Base-by-base conservation (phyloP, 2,329 filamentous ascomycete species). In the Cytospora leucostoma region DNA sequence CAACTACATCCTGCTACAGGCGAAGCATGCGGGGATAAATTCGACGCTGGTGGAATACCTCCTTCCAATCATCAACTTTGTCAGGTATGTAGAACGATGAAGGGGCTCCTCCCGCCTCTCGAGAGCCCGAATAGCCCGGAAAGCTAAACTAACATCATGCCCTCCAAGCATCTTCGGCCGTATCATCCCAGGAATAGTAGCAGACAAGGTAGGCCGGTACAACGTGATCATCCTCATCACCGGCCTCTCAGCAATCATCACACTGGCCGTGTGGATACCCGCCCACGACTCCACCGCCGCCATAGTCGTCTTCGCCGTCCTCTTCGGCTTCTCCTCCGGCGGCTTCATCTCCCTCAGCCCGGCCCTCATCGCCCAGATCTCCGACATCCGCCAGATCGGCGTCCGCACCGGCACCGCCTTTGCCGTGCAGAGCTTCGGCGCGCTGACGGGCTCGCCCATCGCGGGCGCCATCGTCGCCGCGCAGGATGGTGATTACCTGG, bases 261-360 rank as follows among this genome's bases (percentile, higher is more conserved):
- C 73, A 10, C 72, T 79, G 11, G 76, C 71, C 47, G 71, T 87
- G 27, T 79, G 77, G 77, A 72, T 79, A 50, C 74, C 75, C 4
- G 78, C 73, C 47, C 65, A 58, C 8, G 71, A 70, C 13, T 76
- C 77, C 11, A 82, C 86, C 11, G 80, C 79, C 1, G 80, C 82
- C 3, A 82, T 86, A 40, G 80, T 90, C 56, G 76, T 84, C 17
- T 91, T 88, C 73, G 80, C 82, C 15, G 78, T 80, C 3, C 70
- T 89, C 1, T 91, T 87, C 67, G 88, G 88, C 7, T 89, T 91
- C 72, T 79, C 79, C 13, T 87, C 84, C 1, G 88, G 88, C 13
- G 83, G 83, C 3, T 88, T 85, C 68, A 82, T 89, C 56, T 82
- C 82, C 2, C 74, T 91, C 17, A 75, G 79, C 0, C 83, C 86